Percentiles rank a stretch among this genome's conserved stretches.
phyloP scores from a whole-genome alignment of 176 grass and related monocot genomes.

The Musa beccarii region DNA sequence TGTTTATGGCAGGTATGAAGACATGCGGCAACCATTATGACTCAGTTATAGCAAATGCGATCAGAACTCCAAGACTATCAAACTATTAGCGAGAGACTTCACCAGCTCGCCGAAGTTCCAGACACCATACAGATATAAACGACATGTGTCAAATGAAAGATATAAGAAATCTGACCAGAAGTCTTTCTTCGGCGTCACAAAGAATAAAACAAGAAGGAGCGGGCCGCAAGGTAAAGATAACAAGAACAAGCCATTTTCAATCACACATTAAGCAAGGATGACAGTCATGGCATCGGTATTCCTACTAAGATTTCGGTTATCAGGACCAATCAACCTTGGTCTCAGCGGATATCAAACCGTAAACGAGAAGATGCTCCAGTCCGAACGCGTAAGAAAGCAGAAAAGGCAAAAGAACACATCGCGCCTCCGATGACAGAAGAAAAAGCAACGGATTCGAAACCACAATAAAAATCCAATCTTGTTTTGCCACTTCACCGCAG shows the following conservation, averaged over 20 bases:
- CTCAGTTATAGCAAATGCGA: neutral
- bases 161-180: no score
- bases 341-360: no score
- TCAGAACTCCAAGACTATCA: no score
- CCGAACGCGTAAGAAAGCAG: no score
- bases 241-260: neutral
- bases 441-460: neutral
- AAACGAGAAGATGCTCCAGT: no score
- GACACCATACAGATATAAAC: no score
- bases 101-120: no score
- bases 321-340: neutral
- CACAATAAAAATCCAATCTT: neutral
- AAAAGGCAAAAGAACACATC: no score
- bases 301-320: neutral
- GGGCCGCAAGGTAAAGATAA: neutral
- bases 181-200: no score
- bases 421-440: neutral
- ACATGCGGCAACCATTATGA: neutral
- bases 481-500: constrained; percentile 37
- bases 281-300: neutral
- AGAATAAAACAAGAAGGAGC: no score
- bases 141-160: no score
- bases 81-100: no score
- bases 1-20: neutral
- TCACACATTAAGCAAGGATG: neutral